Base-by-base conservation (phyloP, 2,329 filamentous ascomycete species). In the Tolypocladium inflatum region DNA sequence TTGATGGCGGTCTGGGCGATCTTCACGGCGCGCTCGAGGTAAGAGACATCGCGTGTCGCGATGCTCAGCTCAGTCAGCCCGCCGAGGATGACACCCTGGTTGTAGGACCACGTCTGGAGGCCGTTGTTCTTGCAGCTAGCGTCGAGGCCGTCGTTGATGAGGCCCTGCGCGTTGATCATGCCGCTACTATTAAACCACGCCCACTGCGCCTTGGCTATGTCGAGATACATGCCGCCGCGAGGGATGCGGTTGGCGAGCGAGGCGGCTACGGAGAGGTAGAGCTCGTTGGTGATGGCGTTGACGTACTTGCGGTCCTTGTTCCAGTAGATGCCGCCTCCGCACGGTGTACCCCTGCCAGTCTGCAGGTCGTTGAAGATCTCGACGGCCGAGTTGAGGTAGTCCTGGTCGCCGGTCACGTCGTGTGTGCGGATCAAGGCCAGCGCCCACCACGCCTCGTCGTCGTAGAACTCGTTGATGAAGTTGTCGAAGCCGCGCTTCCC, bases 361-460 rank as follows among this genome's bases (percentile, higher is more conserved):
- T 78, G 75, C 72, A 85, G 81, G 64, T 86, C 81, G 35, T 79
- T 74, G 63, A 84, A 85, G 58, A 86, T 77, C 39, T 73, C 67
- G 57, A 76, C 74, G 10, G 82, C 80, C 7, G 76, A 74, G 53
- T 80, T 66, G 43, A 86, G 78, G 62, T 83, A 86, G n/a, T 74
- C 73, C 2, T 62, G 41, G 51, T 84, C 72, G 3, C 73, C 70
- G 0, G 82, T 82, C 19, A 82, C 70, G 64, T 86, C 83, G 64
- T 76, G 83, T 5, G 80, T 73, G 30, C 79, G 76, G 56, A 86
- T 79, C 74, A 82, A 78, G 21, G 75, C 83, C 59, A 86, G 73
- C 11, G 78, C 82, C 83, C 83, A 86, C 83, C 83, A 86, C n/a
- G 80, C 78, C 65, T 82, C 79, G 63, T 86, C 83, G 61, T 86